These are phyloP conservation scores for Hebeloma cylindrosporum DNA, from an alignment of 768 basidiomycete species.

Conservation along the genomic window DNA sequence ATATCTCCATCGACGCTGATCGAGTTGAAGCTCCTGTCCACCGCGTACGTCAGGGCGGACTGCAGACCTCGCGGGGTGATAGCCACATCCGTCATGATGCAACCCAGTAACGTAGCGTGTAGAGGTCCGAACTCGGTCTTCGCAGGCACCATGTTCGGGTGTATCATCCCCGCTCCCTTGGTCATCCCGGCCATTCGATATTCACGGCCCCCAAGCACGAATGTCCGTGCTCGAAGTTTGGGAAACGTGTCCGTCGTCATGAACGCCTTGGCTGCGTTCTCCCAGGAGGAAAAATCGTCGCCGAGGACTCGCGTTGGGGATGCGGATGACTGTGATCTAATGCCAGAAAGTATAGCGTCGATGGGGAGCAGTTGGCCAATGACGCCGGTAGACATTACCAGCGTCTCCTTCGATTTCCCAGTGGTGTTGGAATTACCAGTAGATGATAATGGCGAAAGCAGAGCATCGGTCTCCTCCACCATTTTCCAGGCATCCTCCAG, in stretches of 20 bases:
- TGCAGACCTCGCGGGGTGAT: constrained; percentile 82
- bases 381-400: constrained; percentile 98
- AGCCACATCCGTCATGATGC: constrained; percentile 90
- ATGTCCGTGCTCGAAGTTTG: constrained; percentile 81
- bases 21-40: constrained; percentile 93
- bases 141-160: constrained; percentile 88
- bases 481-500: constrained; percentile 89
- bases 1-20: constrained; percentile 98
- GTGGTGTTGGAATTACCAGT: constrained; percentile 33
- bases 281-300: constrained; percentile 73
- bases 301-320: constrained; percentile 44
- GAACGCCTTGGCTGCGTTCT: constrained; percentile 84
- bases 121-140: no score
- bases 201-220: constrained; percentile 66
- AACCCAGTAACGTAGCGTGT: constrained; percentile 94
- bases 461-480: constrained; percentile 71
- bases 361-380: constrained; percentile 97
- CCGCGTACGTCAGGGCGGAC: constrained; percentile 84
- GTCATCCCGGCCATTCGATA: constrained; percentile 93
- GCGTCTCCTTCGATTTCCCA: no score
- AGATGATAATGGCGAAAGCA: constrained; percentile 41
- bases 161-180: constrained; percentile 99
- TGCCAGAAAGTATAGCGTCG: constrained; percentile 70
- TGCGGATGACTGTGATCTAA: constrained; percentile 45
- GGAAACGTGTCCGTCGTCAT: constrained; percentile 99